Evolutionary conservation across 164 flowering plant species (phyloP), one percentile per base, ranked within the genome.

Genomic region (Berberis vulgaris): DNA sequence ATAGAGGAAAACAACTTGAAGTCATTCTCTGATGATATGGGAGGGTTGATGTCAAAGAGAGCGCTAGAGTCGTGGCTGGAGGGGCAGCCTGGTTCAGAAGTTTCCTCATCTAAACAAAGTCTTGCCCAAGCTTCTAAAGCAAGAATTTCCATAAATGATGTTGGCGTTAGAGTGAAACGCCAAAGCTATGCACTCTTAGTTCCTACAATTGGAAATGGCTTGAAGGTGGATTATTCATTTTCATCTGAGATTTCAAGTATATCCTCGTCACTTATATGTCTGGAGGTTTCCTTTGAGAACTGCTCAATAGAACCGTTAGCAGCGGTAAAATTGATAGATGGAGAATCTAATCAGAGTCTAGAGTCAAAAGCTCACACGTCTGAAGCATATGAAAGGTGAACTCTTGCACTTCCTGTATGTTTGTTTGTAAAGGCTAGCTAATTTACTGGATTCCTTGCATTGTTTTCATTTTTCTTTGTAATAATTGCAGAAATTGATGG

Each of bases 11-110:
- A 43, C 61, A 58, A 50, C 65, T 44, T 66, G 57, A 68, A 56
- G 3, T 71, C 81, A 54, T 68, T 72, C 43, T 74, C 80, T 68
- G 70, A 66, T 63, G 80, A 76, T 60, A 49, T 86, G 54, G 83
- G 71, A 9, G 89, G 80, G n/a, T 66, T 90, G 68, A 79, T 90
- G 76, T 84, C 95, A 39, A 82, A 77, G 58, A 74, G 71, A 65
- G 79, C 86, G 63, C 76, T 93, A 26, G 97, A 93, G 59, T 84
- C 97, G 52, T 94, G 98, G 97, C 71, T 94, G 76, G 81, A 77
- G 69, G 96, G 89, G 63, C 87, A 82, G 75, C 82, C 86, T 69
- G 65, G 64, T 69, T 73, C 87, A 52, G 79, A 64, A 46, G 54
- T 54, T 13, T 73, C 72, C 62, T 61, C 75, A 65, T 76, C 85